These are phyloP conservation scores for Bipolaris oryzae DNA, from an alignment of 2,329 filamentous ascomycete species.

Conservation along the genomic window DNA sequence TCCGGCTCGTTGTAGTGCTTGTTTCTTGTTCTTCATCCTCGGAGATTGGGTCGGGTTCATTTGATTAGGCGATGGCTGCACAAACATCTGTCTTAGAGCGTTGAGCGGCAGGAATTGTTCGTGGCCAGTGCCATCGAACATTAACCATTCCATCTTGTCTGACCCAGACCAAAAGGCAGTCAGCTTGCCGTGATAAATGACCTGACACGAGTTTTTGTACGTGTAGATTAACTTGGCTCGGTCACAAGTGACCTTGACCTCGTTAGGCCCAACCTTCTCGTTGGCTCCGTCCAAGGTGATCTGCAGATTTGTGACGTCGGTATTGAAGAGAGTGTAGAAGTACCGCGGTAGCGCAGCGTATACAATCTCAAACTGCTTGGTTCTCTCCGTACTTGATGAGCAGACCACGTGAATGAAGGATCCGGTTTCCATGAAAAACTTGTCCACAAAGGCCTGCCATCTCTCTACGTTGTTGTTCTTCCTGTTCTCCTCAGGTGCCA, in stretches of 20 bases:
- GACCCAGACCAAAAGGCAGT: conserved; percentile 77
- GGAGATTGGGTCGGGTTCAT: conserved; percentile 62
- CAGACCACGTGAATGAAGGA: conserved; percentile 76
- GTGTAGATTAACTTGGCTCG: conserved; percentile 86
- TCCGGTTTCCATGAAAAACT: conserved; percentile 79
- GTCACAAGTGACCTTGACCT: conserved; percentile 75
- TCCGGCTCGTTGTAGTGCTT: conserved; percentile 43
- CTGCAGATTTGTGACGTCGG: conserved; percentile 81
- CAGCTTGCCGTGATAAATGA: conserved; percentile 77
- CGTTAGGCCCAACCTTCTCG: conserved; percentile 65
- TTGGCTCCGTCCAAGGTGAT: conserved; percentile 75
- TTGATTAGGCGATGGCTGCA: conserved; percentile 53
- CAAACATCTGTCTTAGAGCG: conserved; percentile 56
- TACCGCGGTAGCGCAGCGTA: conserved; percentile 83
- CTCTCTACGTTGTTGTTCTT: conserved; percentile 67
- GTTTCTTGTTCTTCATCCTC: conserved; percentile 59
- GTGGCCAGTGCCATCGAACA: conserved; percentile 76
- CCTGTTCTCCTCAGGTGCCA: conserved; percentile 15
- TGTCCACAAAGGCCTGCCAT: conserved; percentile 80
- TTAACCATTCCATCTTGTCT: conserved; percentile 82
- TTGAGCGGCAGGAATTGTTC: conserved; percentile 83
- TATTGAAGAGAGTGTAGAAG: conserved; percentile 87
- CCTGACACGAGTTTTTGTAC: conserved; percentile 81
- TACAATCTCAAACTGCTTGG: conserved; percentile 87
- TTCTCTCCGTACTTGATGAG: conserved; percentile 59